Conservation (phyloP, 768 basidiomycete genomes). For the Agaricus sinodeliciosus region DNA sequence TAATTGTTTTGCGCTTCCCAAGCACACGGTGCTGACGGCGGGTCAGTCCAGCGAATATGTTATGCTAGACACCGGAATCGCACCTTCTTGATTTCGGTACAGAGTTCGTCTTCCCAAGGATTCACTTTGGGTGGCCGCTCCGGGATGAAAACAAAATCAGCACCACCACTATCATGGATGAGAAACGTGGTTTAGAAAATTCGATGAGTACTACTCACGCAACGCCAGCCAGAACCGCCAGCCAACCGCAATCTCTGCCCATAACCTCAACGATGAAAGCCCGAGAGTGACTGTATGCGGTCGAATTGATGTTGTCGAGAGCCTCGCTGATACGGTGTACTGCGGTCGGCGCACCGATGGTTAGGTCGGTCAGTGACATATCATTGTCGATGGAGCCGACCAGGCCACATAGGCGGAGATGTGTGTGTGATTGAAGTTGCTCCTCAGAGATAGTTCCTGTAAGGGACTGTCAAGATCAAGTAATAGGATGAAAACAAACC, state of each 20-base stretch:
- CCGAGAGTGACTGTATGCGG: slow-evolving; percentile 90
- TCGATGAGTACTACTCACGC: slow-evolving; percentile 41
- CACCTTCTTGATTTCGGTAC: slow-evolving; percentile 73
- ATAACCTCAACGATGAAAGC: slow-evolving; percentile 99
- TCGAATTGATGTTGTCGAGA: slow-evolving; percentile 97
- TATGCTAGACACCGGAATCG: slow-evolving; percentile 18
- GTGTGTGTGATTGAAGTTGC: slow-evolving; percentile 64
- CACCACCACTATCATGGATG: slow-evolving; percentile 56
- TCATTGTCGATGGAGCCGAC: slow-evolving; percentile 99
- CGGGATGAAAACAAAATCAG: slow-evolving; percentile 97
- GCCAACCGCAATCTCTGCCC: slow-evolving; percentile 99
- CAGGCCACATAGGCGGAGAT: slow-evolving; percentile 95
- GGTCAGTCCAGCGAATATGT: background rate
- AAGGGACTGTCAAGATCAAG: background rate
- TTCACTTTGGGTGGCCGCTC: slow-evolving; percentile 76
- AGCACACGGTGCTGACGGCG: slow-evolving; percentile 72
- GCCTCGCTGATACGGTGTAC: slow-evolving; percentile 96
- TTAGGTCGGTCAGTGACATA: slow-evolving; percentile 96
- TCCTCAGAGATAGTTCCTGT: slow-evolving; percentile 69
- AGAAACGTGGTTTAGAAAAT: background rate
- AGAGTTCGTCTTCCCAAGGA: slow-evolving; percentile 93
- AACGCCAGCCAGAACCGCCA: slow-evolving; percentile 88
- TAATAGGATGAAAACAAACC: background rate
- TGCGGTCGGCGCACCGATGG: slow-evolving; percentile 94
- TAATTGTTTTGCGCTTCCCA: slow-evolving; percentile 97